phyloP scores from a whole-genome alignment of 768 basidiomycete genomes.

The Leccinum rimulosum region DNA sequence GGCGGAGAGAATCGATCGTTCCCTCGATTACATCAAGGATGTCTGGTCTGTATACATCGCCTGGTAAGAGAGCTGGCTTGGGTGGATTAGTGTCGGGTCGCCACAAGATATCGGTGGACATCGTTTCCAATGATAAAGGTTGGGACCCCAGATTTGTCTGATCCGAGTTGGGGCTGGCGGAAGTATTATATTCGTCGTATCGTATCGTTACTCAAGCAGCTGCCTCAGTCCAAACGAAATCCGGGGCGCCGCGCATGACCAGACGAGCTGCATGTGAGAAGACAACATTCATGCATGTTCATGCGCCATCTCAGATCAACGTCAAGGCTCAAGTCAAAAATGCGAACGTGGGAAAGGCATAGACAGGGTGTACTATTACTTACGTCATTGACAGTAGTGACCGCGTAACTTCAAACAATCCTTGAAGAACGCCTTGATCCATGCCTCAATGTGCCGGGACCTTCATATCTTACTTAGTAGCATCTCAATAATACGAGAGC shows the following conservation, averaged over 20 bases:
- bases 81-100: constrained; percentile 32
- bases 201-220: background rate
- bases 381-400: too few species aligned
- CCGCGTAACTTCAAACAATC: too few species aligned
- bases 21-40: constrained; percentile 58
- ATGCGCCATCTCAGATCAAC: too few species aligned
- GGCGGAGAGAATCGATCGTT: constrained; percentile 50
- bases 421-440: too few species aligned
- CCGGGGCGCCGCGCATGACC: background rate
- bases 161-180: background rate
- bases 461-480: background rate
- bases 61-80: constrained; percentile 26
- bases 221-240: background rate
- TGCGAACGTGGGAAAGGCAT: background rate
- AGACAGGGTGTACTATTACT: too few species aligned
- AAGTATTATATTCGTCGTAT: background rate
- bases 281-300: too few species aligned
- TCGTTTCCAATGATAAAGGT: background rate
- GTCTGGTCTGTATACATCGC: constrained; percentile 52
- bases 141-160: background rate
- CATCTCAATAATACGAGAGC: background rate
- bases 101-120: constrained; percentile 36
- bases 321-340: too few species aligned
- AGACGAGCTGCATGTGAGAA: too few species aligned
- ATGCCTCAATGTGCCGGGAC: background rate